phyloP scores from a whole-genome alignment of 495 filamentous ascomycete genomes.

The Lindgomyces ingoldianus region DNA sequence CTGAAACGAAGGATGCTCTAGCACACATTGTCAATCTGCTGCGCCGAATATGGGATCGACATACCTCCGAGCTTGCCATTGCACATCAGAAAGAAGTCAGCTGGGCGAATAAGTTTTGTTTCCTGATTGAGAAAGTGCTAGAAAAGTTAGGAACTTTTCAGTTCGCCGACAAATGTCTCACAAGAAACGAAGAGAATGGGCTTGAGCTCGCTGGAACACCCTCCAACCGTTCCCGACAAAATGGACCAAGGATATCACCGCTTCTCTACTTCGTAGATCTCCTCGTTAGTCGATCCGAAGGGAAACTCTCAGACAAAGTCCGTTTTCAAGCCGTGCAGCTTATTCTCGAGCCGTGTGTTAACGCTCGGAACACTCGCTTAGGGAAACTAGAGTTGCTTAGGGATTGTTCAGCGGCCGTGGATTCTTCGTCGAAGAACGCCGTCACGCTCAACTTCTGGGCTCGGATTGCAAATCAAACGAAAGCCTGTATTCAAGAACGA shows the following conservation, averaged over 20 bases:
- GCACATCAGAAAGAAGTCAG: constrained; percentile 21
- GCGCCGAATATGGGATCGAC: constrained; percentile 64
- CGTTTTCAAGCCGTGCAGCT: constrained; percentile 17
- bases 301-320: constrained; percentile 27
- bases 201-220: constrained; percentile 44
- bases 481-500: constrained; percentile 19
- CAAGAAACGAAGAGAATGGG: constrained; percentile 26
- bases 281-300: constrained; percentile 25
- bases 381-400: constrained; percentile 31
- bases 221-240: constrained; percentile 40
- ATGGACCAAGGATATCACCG: constrained; percentile 36
- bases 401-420: constrained; percentile 22
- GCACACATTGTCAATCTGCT: constrained; percentile 68
- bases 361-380: constrained; percentile 26
- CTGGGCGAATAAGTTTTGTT: constrained; percentile 64
- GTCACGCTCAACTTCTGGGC: constrained; percentile 27
- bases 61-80: constrained; percentile 11
- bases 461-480: constrained; percentile 8
- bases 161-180: constrained; percentile 75
- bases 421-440: not conserved
- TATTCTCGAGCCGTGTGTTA: constrained; percentile 29
- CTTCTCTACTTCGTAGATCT: constrained; percentile 39
- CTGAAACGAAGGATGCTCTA: constrained; percentile 76
- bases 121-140: constrained; percentile 63
- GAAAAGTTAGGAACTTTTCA: constrained; percentile 67